Base-by-base conservation (phyloP, 2,329 filamentous ascomycete species). In the Fusarium sulawesiense region DNA sequence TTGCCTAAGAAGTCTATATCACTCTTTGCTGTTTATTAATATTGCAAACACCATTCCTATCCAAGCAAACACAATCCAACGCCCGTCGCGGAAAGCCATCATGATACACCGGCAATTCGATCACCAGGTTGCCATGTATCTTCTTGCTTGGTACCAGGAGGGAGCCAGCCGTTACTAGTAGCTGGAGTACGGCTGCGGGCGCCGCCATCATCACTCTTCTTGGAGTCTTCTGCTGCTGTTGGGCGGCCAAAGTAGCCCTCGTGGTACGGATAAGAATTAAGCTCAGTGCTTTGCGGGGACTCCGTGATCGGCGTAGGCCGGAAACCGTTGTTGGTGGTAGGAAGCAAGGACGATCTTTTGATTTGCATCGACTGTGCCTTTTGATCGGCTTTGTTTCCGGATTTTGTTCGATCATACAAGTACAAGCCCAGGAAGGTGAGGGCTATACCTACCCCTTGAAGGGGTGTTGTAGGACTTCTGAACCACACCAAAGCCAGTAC, bases 401-500 rank as follows among this genome's bases (percentile, higher is more conserved):
- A 92, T 76, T 90, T 94, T 20, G 93, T 97, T 64, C 96, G 91
- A 80, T 99, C 96, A 80, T 99, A 99, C 42, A 99, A 87, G 78
- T 98, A 99, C 16, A 99, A 86, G 0, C 96, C 96, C 30, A 97
- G 75, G 77, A 98, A 97, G 0, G 96, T 99, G 47, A 99, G 87
- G 6, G 82, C 87, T 75, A 99, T 98, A 18, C 96, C 96, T 44
- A 92, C 85, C 2, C 89, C 93, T 80, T 99, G 96, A 18, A 97
- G 80, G 18, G 85, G 86, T 7, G 93, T 98, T 32, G 96, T 97
- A 3, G 92, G 89, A 79, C 91, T 98, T 70, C 93, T 92, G 81
- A 98, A 99, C 96, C 96, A 99, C 72, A 98, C 83, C 67, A 99
- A 95, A 9, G 96, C 94, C 73, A 97, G 92, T 63, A 96, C 88